Percentiles rank a stretch among this genome's conserved stretches.
Evolutionary conservation across 257 asterid genomes (phyloP).

Genomic region (Mentha longifolia): DNA sequence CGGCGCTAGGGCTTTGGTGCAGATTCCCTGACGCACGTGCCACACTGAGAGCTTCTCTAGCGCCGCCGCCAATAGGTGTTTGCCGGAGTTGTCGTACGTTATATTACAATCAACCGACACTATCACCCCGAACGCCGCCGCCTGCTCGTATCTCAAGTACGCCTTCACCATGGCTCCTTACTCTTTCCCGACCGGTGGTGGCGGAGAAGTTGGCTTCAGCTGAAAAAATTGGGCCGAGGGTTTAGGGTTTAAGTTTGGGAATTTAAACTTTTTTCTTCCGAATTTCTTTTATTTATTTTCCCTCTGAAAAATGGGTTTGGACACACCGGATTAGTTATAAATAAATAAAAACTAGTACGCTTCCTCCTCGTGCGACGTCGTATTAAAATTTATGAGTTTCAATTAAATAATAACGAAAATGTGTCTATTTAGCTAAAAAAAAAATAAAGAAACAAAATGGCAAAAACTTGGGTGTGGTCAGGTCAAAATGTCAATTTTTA

Average conservation of each 20-base stretch:
- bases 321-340: not conserved
- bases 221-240: slow-evolving; percentile 30
- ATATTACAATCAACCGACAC: slow-evolving; percentile 80
- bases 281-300: not conserved
- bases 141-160: slow-evolving; percentile 80
- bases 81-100: slow-evolving; percentile 82
- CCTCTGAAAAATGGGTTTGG: not conserved
- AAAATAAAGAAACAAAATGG: too few species aligned
- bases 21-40: slow-evolving; percentile 85
- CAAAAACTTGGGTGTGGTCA: too few species aligned
- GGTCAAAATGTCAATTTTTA: too few species aligned
- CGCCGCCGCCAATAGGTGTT: slow-evolving; percentile 74
- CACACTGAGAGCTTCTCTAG: slow-evolving; percentile 85
- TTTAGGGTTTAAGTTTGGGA: slow-evolving; percentile 44
- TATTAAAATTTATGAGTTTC: too few species aligned
- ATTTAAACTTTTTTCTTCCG: not conserved
- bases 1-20: slow-evolving; percentile 64
- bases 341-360: too few species aligned
- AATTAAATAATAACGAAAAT: too few species aligned
- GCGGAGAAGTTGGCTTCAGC: slow-evolving; percentile 22
- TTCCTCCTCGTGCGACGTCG: too few species aligned
- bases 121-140: slow-evolving; percentile 78
- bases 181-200: slow-evolving; percentile 34
- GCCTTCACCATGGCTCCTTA: slow-evolving; percentile 75
- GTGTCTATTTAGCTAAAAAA: too few species aligned